Percentiles rank a stretch among this genome's conserved stretches.
Evolutionary conservation across 2,329 filamentous ascomycete species (phyloP).

Genomic region (Pseudocercospora cruenta): DNA sequence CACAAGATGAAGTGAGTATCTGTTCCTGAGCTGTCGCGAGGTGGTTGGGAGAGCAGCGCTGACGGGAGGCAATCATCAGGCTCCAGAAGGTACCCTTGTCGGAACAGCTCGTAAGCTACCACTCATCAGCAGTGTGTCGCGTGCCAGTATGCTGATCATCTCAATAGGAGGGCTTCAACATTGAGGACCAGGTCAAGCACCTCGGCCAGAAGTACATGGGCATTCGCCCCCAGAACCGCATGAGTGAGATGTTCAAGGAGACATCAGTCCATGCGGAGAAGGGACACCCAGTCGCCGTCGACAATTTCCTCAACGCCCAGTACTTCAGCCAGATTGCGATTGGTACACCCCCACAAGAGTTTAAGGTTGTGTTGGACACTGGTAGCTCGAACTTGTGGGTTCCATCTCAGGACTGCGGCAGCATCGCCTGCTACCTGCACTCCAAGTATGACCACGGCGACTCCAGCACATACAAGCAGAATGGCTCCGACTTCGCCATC

Average conservation of each 20-base stretch:
- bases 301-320: constrained; percentile 98
- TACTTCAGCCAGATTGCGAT: constrained; percentile 98
- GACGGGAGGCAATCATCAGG: constrained; percentile 44
- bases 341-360: constrained; percentile 87
- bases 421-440: constrained; percentile 98
- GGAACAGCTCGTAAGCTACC: constrained; percentile 80
- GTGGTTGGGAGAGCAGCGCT: constrained; percentile 13
- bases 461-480: constrained; percentile 91
- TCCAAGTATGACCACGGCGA: constrained; percentile 90
- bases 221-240: constrained; percentile 68
- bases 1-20: constrained; percentile 71
- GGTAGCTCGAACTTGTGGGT: constrained; percentile 99
- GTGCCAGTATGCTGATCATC: constrained; percentile 10
- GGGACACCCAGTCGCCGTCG: constrained; percentile 81
- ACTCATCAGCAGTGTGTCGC: constrained; percentile 9
- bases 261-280: constrained; percentile 67
- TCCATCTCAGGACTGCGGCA: constrained; percentile 83
- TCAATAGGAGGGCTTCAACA: constrained; percentile 70
- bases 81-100: constrained; percentile 85
- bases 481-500: constrained; percentile 90
- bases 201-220: constrained; percentile 98
- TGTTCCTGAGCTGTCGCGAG: neutral
- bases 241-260: constrained; percentile 79
- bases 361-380: constrained; percentile 98
- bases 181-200: constrained; percentile 78